A percentile compares a stretch with the other conserved stretches of the same genome.
phyloP scores from a whole-genome alignment of 345 rosid species.

The Gossypium arboreum region DNA sequence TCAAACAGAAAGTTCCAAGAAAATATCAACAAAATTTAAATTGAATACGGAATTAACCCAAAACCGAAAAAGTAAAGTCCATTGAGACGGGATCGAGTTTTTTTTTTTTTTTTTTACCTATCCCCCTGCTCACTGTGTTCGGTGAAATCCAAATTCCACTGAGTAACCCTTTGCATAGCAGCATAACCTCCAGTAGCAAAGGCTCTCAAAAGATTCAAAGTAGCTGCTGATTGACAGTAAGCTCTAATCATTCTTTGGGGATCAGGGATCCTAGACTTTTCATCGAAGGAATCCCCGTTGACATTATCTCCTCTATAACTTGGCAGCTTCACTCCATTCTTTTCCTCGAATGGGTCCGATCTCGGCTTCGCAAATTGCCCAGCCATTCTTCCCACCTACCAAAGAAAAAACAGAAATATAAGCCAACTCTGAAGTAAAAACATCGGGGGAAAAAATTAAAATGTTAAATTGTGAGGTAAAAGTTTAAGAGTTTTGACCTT shows the following conservation, averaged over 20 bases:
- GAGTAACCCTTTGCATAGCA: conserved; percentile 80
- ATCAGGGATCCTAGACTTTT: conserved; percentile 60
- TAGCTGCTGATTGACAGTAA: conserved; percentile 73
- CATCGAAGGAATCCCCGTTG: conserved; percentile 59
- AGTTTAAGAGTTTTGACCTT: conserved; percentile 35
- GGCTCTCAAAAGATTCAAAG: conserved; percentile 70
- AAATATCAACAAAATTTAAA: no score
- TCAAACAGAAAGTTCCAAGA: no score
- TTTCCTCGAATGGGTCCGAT: conserved; percentile 64
- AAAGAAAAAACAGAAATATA: neutral
- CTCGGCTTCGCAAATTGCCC: conserved; percentile 79
- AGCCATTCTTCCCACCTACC: conserved; percentile 75
- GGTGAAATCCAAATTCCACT: conserved; percentile 75
- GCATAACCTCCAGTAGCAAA: conserved; percentile 83
- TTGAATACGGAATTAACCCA: neutral
- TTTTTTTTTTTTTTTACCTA: conserved; percentile 30
- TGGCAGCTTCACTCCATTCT: conserved; percentile 57
- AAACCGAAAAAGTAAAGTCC: neutral
- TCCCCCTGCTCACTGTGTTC: conserved; percentile 70
- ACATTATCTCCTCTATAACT: conserved; percentile 77
- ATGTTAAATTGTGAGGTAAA: neutral
- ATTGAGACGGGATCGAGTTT: neutral
- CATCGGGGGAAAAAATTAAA: neutral
- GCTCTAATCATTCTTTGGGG: conserved; percentile 74
- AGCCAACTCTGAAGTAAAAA: neutral